Evolutionary conservation across 1,139 yeast genomes (phyloP), one percentile per base, ranked within the genome.

Genomic region (Suhomyces wounanorum): DNA sequence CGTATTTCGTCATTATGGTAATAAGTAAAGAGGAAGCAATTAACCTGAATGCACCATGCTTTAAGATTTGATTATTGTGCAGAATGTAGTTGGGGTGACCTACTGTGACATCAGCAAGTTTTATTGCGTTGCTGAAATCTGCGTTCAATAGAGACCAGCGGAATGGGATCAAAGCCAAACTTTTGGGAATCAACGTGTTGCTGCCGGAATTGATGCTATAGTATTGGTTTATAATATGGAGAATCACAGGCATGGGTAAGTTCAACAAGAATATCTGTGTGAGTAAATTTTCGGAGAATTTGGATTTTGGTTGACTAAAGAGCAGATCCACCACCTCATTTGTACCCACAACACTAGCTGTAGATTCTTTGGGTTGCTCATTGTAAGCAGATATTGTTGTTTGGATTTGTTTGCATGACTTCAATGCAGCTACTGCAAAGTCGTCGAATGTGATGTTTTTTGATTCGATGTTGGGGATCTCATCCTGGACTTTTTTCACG

Each of bases 141-240:
- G 84, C 88, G 54, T 81, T 75, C 67, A 77, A 84, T 1, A 87
- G 67, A 7, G 85, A 75, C 42, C 76, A 66, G 18, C 94, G 69
- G 53, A 87, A 80, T 0, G 92, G 87, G 23, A 87, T 77, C 67
- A 85, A 69, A 1, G 87, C 85, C 2, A 75, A 64, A 0, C 71
- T 68, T 49, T 71, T 72, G 13, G 77, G 75, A 3, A 86, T 70
- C 28, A 56, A 59, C 0, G 59, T 57, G 1, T 36, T 11, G 2
- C 25, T n/a, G 0, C 56, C 50, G 0, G 79, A 74, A 50, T 76
- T 69, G 43, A 67, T 65, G 35, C 59, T 50, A 59, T 81, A 78
- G 59, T 59, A 79, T 7, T 59, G 48, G 45, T 68, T 62, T 28
- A 80, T 67, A 18, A 76, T 57, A 17, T 62, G 56, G 14, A 73